Conservation (phyloP, 805 yeast genomes). For the Barnettozyma botsteinii region DNA sequence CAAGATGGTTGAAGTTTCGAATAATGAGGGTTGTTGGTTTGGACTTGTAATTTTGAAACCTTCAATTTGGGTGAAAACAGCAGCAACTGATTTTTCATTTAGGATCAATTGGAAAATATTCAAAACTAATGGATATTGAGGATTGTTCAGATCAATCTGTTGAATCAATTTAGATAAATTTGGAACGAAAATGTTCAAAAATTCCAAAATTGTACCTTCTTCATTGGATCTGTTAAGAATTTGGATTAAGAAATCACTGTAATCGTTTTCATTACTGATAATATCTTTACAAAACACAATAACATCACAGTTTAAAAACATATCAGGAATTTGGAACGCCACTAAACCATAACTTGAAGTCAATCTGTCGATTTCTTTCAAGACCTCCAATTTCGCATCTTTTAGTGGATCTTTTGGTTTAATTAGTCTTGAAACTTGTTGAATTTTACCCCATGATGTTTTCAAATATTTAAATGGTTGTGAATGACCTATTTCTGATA, state of each 20-base stretch:
- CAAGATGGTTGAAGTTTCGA: conserved; percentile 58
- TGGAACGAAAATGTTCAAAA: conserved; percentile 45
- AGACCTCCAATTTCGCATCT: conserved; percentile 32
- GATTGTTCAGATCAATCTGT: conserved; percentile 40
- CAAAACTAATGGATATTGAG: conserved; percentile 47
- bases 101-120: conserved; percentile 54
- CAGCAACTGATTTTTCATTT: conserved; percentile 55
- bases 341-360: conserved; percentile 61
- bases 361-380: conserved; percentile 44
- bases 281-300: conserved; percentile 27
- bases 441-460: conserved; percentile 38
- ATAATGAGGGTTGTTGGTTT: conserved; percentile 40
- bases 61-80: conserved; percentile 49
- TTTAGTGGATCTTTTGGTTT: conserved; percentile 36
- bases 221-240: conserved; percentile 54
- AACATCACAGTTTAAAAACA: conserved; percentile 28
- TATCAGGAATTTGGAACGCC: conserved; percentile 61
- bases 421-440: conserved; percentile 37
- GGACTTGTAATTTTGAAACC: conserved; percentile 42
- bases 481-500: conserved; percentile 47
- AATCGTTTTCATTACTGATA: conserved; percentile 24
- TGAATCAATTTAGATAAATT: conserved; percentile 32
- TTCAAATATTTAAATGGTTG: conserved; percentile 44
- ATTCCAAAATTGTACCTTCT: conserved; percentile 59
- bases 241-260: conserved; percentile 47